Evolutionary conservation across 768 basidiomycete species (phyloP).

Genomic region (Hericium coralloides): DNA sequence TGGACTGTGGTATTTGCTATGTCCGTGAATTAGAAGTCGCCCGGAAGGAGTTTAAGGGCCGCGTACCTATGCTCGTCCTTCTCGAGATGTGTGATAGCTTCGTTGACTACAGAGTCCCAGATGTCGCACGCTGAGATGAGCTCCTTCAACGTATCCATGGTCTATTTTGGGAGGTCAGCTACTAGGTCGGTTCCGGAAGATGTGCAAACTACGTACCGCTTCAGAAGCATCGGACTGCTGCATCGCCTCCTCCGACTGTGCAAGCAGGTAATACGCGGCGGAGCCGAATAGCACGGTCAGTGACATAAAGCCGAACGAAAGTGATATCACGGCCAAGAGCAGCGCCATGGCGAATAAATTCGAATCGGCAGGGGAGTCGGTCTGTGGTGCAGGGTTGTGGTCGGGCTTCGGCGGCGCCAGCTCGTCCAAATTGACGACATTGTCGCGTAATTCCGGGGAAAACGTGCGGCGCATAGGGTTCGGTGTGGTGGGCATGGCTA

Average conservation of each 20-base stretch:
- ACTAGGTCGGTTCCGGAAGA: neutral
- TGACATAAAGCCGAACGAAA: slow-evolving; percentile 5
- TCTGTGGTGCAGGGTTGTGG: neutral
- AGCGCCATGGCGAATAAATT: neutral
- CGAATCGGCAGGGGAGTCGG: neutral
- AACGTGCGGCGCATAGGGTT: neutral
- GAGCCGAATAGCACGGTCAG: slow-evolving; percentile 8
- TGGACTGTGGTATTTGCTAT: slow-evolving; percentile 28
- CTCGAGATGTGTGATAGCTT: slow-evolving; percentile 57
- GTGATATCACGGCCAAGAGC: neutral
- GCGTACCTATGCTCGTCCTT: slow-evolving; percentile 59
- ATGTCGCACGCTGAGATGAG: slow-evolving; percentile 56
- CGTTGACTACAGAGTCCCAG: slow-evolving; percentile 71
- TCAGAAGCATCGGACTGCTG: slow-evolving; percentile 2
- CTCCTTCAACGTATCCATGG: slow-evolving; percentile 55
- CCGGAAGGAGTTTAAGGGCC: neutral
- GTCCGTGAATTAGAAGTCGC: neutral
- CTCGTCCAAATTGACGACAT: neutral
- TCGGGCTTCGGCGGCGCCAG: neutral
- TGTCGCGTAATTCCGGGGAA: neutral
- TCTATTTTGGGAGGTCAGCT: slow-evolving; percentile 29
- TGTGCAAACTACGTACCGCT: slow-evolving; percentile 1
- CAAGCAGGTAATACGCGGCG: slow-evolving; percentile 6
- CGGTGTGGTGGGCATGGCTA: slow-evolving; percentile 4
- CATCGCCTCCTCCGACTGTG: neutral